A percentile compares a stretch with the other conserved stretches of the same genome.
Evolutionary conservation across 148 eudicot species (phyloP).

Genomic region (Selenicereus undatus): DNA sequence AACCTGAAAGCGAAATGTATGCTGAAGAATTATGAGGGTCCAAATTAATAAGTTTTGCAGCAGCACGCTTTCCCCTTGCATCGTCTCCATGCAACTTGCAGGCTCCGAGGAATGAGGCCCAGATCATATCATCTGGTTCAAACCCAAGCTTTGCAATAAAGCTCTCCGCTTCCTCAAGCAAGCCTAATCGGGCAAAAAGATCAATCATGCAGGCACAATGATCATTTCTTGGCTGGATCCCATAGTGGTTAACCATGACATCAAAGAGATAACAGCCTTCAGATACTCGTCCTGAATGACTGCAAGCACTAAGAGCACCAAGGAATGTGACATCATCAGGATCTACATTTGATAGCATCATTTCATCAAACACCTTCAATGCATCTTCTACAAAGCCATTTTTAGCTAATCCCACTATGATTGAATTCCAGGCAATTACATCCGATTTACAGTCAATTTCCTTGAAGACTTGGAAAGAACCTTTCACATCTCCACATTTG

Average conservation of each 20-base stretch:
- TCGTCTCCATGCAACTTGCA: slow-evolving; percentile 88
- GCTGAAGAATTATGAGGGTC: slow-evolving; percentile 76
- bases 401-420: slow-evolving; percentile 77
- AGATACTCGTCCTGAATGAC: slow-evolving; percentile 68
- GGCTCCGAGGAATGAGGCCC: slow-evolving; percentile 76
- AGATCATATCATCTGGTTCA: slow-evolving; percentile 73
- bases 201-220: slow-evolving; percentile 93
- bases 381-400: slow-evolving; percentile 78
- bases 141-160: slow-evolving; percentile 51
- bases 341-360: slow-evolving; percentile 42
- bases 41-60: slow-evolving; percentile 64
- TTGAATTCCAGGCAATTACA: slow-evolving; percentile 81
- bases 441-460: slow-evolving; percentile 61
- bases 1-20: slow-evolving; percentile 65
- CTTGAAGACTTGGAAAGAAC: slow-evolving; percentile 59
- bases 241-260: slow-evolving; percentile 46
- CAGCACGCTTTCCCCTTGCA: slow-evolving; percentile 66
- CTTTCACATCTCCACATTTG: slow-evolving; percentile 73
- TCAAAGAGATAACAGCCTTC: slow-evolving; percentile 71
- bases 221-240: slow-evolving; percentile 61
- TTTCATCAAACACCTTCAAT: slow-evolving; percentile 52
- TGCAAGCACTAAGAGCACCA: slow-evolving; percentile 86
- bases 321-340: slow-evolving; percentile 93
- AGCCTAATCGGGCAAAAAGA: slow-evolving; percentile 83
- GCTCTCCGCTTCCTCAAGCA: slow-evolving; percentile 65